Conservation (phyloP, 1,284 basidiomycete genomes). For the Cryptococcus depauperatus region DNA sequence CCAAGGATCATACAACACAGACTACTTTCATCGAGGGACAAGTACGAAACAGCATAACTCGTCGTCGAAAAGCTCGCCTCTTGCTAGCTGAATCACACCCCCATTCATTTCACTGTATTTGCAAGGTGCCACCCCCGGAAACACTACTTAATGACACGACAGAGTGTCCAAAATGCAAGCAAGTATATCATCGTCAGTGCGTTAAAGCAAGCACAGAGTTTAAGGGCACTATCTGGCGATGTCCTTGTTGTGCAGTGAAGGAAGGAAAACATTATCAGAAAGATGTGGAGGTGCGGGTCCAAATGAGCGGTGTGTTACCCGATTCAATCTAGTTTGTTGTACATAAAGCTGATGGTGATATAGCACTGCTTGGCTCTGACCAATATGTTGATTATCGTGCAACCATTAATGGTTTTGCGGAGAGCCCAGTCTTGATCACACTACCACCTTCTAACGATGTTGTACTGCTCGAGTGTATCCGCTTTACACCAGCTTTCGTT, state of each 20-base stretch:
- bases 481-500: constrained; percentile 11
- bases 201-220: constrained; percentile 24
- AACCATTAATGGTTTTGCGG: constrained; percentile 28
- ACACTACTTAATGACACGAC: constrained; percentile 22
- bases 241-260: constrained; percentile 40
- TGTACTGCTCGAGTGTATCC: constrained; percentile 18
- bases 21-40: constrained; percentile 1
- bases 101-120: constrained; percentile 31
- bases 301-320: constrained; percentile 27
- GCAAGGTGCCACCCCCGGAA: constrained; percentile 15
- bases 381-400: constrained; percentile 35
- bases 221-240: constrained; percentile 26
- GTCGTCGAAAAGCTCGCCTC: constrained; percentile 28
- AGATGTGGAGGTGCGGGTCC: constrained; percentile 29
- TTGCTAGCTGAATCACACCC: constrained; percentile 18
- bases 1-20: not conserved
- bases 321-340: not conserved
- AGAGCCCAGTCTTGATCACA: constrained; percentile 14
- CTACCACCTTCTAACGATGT: constrained; percentile 6
- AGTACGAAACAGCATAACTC: constrained; percentile 8
- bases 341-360: not conserved
- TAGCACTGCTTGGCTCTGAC: constrained; percentile 32
- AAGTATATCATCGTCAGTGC: constrained; percentile 38
- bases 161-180: constrained; percentile 32
- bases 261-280: constrained; percentile 30